Evolutionary conservation across 345 rosid species (phyloP), one percentile per base, ranked within the genome.

Genomic region (Tarenaya hassleriana): DNA sequence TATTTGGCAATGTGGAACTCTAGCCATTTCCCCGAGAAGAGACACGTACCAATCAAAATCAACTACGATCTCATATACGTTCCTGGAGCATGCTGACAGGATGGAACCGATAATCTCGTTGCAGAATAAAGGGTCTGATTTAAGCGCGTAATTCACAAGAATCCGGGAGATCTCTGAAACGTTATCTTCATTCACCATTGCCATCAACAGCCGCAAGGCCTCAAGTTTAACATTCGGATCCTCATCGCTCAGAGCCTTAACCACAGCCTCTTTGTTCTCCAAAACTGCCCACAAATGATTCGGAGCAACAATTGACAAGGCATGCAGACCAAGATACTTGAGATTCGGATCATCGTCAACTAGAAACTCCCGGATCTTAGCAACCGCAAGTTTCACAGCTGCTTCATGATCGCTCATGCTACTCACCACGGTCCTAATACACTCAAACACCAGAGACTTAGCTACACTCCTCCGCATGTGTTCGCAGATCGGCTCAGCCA

Each of bases 31-130:
- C 48, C 94, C 86, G 2, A 92, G 94, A 73, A 92, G 85, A 17
- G 81, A 80, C 27, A 74, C 80, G 64, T 88, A 92, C 97, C 95
- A 88, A 68, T 88, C 94, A 55, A 92, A 92, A 61, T 92, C 97
- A 56, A 72, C 65, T 34, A 92, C 45, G 41, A 85, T 75, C 68
- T 83, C 97, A 56, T 83, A 88, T 3, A 85, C 50, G 65, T 83
- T 83, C 61, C 73, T 63, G 43, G 66, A 63, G 67, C 97, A 88
- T 34, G 88, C 75, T 5, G 83, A 70, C 49, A 92, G 69, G 65
- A 92, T 69, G 17, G 97, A 85, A 49, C 76, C 81, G 54, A 92
- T 80, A 70, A 92, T 83, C 78, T 76, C 77, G 59, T 92, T 86
- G 70, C 94, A 83, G 71, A 92, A 92, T 55, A 63, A 79, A 31